Evolutionary conservation across 1,139 yeast species (phyloP).

Genomic region (Diutina catenulata): DNA sequence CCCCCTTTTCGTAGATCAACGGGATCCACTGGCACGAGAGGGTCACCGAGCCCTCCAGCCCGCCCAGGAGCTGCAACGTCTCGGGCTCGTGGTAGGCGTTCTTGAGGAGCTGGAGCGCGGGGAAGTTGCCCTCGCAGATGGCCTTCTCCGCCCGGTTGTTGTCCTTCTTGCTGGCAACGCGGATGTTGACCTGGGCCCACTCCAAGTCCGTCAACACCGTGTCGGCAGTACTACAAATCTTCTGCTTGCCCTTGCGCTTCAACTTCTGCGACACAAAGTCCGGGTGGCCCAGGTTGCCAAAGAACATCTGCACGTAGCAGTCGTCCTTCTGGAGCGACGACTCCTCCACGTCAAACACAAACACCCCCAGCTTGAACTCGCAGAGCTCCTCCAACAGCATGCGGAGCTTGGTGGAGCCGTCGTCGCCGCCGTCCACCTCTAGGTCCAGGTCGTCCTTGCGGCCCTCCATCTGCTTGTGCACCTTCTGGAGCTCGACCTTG

Average conservation of each 20-base stretch:
- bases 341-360: constrained; percentile 53
- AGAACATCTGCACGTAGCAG: constrained; percentile 56
- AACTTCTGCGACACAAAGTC: constrained; percentile 43
- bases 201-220: constrained; percentile 64
- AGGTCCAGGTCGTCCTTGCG: constrained; percentile 22
- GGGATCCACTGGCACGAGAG: constrained; percentile 77
- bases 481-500: constrained; percentile 15
- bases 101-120: constrained; percentile 57
- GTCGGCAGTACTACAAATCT: constrained; percentile 30
- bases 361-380: constrained; percentile 61
- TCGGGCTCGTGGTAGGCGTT: constrained; percentile 54
- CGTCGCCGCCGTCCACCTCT: constrained; percentile 19
- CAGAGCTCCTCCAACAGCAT: constrained; percentile 53
- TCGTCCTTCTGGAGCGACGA: constrained; percentile 43
- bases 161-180: constrained; percentile 43
- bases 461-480: constrained; percentile 16
- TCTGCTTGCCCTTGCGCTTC: constrained; percentile 23
- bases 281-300: constrained; percentile 62
- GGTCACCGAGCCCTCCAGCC: constrained; percentile 39
- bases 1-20: constrained; percentile 34
- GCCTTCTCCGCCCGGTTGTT: constrained; percentile 45
- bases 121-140: constrained; percentile 51
- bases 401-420: constrained; percentile 29
- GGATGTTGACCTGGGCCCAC: constrained; percentile 54
- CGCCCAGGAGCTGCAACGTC: constrained; percentile 33